These are phyloP conservation scores for Paracorniculantispora psalliotae DNA, from an alignment of 2,329 filamentous ascomycete species.

Conservation along the genomic window DNA sequence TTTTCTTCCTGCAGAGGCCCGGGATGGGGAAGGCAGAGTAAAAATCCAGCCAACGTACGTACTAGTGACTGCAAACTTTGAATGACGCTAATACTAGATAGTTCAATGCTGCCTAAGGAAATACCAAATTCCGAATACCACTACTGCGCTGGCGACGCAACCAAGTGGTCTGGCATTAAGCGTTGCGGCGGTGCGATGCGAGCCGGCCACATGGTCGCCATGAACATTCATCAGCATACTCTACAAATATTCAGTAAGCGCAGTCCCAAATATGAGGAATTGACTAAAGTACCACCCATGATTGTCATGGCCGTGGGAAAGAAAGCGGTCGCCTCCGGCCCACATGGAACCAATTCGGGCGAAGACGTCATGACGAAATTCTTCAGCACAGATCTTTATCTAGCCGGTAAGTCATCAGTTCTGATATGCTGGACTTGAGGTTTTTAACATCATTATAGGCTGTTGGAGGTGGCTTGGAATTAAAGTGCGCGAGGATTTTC, in stretches of 20 bases:
- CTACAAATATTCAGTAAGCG: constrained; percentile 34
- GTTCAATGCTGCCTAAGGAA: constrained; percentile 48
- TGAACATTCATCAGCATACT: constrained; percentile 63
- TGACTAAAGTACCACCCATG: constrained; percentile 55
- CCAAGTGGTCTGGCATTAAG: constrained; percentile 72
- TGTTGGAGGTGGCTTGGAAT: background rate
- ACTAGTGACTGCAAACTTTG: background rate
- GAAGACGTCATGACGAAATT: constrained; percentile 58
- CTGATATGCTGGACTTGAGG: too few relatives aligned
- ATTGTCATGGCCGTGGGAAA: constrained; percentile 69
- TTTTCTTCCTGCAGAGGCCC: constrained; percentile 53
- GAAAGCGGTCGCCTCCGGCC: constrained; percentile 60
- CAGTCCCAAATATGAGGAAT: constrained; percentile 41
- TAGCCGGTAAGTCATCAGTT: background rate
- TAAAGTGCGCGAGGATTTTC: background rate
- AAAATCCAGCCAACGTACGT: constrained; percentile 54
- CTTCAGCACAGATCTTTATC: constrained; percentile 60
- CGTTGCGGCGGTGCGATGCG: constrained; percentile 74
- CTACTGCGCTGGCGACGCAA: constrained; percentile 67
- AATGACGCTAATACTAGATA: constrained; percentile 20
- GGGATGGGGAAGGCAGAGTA: constrained; percentile 62
- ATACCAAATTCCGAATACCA: constrained; percentile 56
- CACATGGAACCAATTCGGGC: constrained; percentile 49
- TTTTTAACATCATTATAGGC: background rate
- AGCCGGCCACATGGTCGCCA: constrained; percentile 60